phyloP scores from a whole-genome alignment of 2,329 filamentous ascomycete genomes.

The Stachybotrys chartarum region DNA sequence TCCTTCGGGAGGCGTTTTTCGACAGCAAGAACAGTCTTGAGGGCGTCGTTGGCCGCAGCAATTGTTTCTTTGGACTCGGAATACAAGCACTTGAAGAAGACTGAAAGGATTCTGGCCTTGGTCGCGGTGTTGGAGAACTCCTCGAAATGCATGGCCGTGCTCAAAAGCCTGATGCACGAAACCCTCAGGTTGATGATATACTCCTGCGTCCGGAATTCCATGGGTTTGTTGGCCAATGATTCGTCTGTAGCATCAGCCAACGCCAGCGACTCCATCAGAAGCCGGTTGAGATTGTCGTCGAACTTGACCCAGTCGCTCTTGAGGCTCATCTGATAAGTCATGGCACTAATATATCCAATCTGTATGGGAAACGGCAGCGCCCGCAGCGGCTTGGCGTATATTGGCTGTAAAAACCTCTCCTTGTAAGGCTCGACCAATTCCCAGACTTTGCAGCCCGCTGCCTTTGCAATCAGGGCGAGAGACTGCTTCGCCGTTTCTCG shows the following conservation, averaged over 20 bases:
- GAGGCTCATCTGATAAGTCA: slow-evolving; percentile 88
- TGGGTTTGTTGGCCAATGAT: slow-evolving; percentile 82
- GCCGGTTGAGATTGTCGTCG: slow-evolving; percentile 81
- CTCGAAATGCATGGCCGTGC: slow-evolving; percentile 86
- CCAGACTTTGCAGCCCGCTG: slow-evolving; percentile 71
- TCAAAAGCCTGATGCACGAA: slow-evolving; percentile 86
- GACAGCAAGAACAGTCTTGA: slow-evolving; percentile 80
- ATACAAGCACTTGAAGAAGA: slow-evolving; percentile 98
- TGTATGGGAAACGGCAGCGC: slow-evolving; percentile 91
- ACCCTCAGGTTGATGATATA: slow-evolving; percentile 87
- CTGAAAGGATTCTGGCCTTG: slow-evolving; percentile 70
- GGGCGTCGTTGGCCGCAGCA: slow-evolving; percentile 82
- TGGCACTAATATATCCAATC: slow-evolving; percentile 96
- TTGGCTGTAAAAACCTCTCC: slow-evolving; percentile 79
- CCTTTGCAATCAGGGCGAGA: slow-evolving; percentile 73
- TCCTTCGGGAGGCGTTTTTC: slow-evolving; percentile 94
- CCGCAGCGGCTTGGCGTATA: slow-evolving; percentile 90
- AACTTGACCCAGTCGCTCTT: slow-evolving; percentile 86
- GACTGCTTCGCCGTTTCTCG: slow-evolving; percentile 78
- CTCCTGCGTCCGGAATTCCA: slow-evolving; percentile 92
- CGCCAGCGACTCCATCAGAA: slow-evolving; percentile 89
- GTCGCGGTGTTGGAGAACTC: slow-evolving; percentile 74
- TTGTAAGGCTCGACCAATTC: slow-evolving; percentile 87
- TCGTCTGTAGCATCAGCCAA: slow-evolving; percentile 94
- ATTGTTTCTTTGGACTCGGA: slow-evolving; percentile 89